phyloP scores from a whole-genome alignment of 192 early-diverging fungal species.

The Backusella circina region DNA sequence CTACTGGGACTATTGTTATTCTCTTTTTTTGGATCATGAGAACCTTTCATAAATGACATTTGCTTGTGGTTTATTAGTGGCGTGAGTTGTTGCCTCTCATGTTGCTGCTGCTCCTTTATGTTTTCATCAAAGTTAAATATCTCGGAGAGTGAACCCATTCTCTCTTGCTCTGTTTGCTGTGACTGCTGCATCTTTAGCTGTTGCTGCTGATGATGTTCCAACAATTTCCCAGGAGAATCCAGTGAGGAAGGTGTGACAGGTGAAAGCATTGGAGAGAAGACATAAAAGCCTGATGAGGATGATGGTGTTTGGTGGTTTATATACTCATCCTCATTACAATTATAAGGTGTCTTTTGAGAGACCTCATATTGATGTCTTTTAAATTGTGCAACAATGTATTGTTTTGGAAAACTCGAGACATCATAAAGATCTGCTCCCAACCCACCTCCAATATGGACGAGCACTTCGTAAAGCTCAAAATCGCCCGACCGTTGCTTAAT shows the following conservation, averaged over 20 bases:
- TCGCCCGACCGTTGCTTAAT: conserved; percentile 42
- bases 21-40: conserved; percentile 7
- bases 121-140: neutral
- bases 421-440: conserved; percentile 48
- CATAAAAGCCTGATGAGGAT: neutral
- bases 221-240: neutral
- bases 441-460: conserved; percentile 57
- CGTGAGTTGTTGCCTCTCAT: neutral
- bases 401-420: conserved; percentile 39
- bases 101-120: neutral
- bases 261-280: neutral
- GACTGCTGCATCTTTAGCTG: neutral
- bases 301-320: neutral
- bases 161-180: neutral
- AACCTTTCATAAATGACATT: neutral
- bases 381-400: conserved; percentile 50
- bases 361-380: conserved; percentile 22
- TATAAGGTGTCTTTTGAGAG: neutral
- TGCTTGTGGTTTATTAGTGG: neutral
- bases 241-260: neutral
- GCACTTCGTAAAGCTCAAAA: conserved; percentile 42
- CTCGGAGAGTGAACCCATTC: neutral
- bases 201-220: neutral
- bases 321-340: neutral
- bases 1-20: neutral